phyloP scores from a whole-genome alignment of 352 stramenopile species.

The Globisporangium abappressorium region DNA sequence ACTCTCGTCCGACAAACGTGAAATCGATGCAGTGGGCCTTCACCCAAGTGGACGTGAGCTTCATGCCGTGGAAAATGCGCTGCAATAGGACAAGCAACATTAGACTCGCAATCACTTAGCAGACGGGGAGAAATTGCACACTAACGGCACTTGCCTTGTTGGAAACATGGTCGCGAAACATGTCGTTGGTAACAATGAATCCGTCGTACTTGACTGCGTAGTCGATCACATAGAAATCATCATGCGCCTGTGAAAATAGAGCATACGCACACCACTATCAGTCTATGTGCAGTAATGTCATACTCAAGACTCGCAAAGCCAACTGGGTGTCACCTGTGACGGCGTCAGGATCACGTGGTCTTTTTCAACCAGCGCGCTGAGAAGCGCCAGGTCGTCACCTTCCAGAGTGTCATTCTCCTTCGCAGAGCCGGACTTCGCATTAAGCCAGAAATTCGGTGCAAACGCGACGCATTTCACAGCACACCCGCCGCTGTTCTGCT shows the following conservation, averaged over 20 bases:
- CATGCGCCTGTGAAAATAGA: constrained; percentile 51
- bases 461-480: constrained; percentile 72
- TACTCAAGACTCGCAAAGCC: not conserved
- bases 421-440: constrained; percentile 36
- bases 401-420: constrained; percentile 43
- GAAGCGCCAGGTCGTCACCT: constrained; percentile 44
- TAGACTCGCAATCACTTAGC: not conserved
- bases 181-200: constrained; percentile 91
- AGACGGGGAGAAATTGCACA: not conserved
- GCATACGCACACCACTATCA: not conserved
- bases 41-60: constrained; percentile 59
- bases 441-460: constrained; percentile 79
- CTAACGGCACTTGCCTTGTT: constrained; percentile 41
- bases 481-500: constrained; percentile 19
- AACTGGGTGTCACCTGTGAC: constrained; percentile 36
- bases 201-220: constrained; percentile 87
- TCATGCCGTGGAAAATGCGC: constrained; percentile 65
- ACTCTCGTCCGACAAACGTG: constrained; percentile 88
- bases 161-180: constrained; percentile 88
- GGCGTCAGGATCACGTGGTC: constrained; percentile 75
- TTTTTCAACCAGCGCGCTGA: constrained; percentile 56
- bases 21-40: constrained; percentile 80
- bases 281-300: not conserved
- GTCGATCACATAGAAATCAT: constrained; percentile 91
- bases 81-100: constrained; percentile 17